Percentiles rank a stretch among this genome's conserved stretches.
Evolutionary conservation across 2,329 filamentous ascomycete genomes (phyloP).

Genomic region (Colletotrichum sublineola): DNA sequence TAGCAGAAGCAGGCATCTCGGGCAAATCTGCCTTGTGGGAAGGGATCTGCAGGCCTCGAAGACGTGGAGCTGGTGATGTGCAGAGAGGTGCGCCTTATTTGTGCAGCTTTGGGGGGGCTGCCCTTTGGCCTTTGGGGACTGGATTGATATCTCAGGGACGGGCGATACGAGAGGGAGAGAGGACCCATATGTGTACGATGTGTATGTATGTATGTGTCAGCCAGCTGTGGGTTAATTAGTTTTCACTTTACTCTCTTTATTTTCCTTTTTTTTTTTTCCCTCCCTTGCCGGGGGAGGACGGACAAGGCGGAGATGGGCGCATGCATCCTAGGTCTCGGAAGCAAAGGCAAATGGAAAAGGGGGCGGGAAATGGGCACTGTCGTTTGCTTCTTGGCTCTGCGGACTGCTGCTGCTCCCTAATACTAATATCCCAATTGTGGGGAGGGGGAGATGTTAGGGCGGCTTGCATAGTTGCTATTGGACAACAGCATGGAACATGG

Average conservation of each 20-base stretch:
- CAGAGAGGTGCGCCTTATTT: conserved; percentile 5
- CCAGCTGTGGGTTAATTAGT: neutral
- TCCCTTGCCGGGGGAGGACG: neutral
- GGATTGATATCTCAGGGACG: neutral
- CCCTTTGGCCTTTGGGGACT: neutral
- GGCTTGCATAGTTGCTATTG: neutral
- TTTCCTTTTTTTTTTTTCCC: neutral
- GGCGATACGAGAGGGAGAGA: conserved; percentile 2
- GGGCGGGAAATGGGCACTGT: conserved; percentile 10
- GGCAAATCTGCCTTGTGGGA: neutral
- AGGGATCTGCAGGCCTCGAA: neutral
- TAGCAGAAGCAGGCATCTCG: neutral
- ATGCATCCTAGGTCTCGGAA: neutral
- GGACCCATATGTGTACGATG: neutral
- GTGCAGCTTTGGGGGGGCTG: neutral
- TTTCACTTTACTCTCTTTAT: neutral
- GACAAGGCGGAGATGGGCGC: neutral
- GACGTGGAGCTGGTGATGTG: neutral
- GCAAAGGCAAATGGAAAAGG: neutral
- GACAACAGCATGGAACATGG: neutral
- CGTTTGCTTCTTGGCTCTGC: neutral
- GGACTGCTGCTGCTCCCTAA: neutral
- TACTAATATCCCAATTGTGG: neutral
- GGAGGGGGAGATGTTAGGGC: neutral
- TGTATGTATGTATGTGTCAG: neutral